A percentile compares a stretch with the other conserved stretches of the same genome.
These are phyloP conservation scores for Kregervanrija fluxuum DNA, from an alignment of 805 yeast genomes.

Conservation along the genomic window DNA sequence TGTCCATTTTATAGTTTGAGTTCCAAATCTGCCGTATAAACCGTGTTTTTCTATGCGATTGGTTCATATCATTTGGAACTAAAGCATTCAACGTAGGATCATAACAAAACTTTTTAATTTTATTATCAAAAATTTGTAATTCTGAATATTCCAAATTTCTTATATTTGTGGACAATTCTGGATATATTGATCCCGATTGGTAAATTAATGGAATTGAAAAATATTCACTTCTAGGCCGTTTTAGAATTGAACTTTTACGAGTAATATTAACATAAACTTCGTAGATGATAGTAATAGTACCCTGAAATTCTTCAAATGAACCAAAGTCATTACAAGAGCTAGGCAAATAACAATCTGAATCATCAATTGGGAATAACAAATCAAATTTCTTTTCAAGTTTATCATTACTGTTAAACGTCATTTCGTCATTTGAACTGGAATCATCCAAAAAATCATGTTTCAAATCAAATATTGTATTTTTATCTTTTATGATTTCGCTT, in stretches of 20 bases:
- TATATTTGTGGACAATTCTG: background rate
- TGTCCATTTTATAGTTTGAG: conserved; percentile 1
- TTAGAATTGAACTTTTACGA: background rate
- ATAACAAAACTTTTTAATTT: conserved; percentile 5
- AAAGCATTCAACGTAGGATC: conserved; percentile 1
- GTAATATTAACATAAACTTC: conserved; percentile 2
- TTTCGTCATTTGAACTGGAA: too few species aligned
- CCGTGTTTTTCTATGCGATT: conserved; percentile 2
- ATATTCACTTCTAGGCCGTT: background rate
- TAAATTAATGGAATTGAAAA: conserved; percentile 1
- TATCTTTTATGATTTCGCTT: too few species aligned
- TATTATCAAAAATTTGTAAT: conserved; percentile 1
- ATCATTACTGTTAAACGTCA: background rate
- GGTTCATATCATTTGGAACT: conserved; percentile 1
- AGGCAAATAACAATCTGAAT: background rate
- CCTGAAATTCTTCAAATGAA: background rate
- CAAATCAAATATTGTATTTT: too few species aligned
- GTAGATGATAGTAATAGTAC: conserved; percentile 1
- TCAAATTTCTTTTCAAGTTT: conserved; percentile 1
- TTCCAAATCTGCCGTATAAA: conserved; percentile 6
- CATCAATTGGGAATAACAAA: conserved; percentile 3
- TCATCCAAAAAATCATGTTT: too few species aligned
- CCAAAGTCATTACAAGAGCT: conserved; percentile 5
- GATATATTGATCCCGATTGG: conserved; percentile 5
- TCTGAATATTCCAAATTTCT: background rate